Evolutionary conservation across 352 stramenopile genomes (phyloP).

Genomic region (Pythium utonaiense): DNA sequence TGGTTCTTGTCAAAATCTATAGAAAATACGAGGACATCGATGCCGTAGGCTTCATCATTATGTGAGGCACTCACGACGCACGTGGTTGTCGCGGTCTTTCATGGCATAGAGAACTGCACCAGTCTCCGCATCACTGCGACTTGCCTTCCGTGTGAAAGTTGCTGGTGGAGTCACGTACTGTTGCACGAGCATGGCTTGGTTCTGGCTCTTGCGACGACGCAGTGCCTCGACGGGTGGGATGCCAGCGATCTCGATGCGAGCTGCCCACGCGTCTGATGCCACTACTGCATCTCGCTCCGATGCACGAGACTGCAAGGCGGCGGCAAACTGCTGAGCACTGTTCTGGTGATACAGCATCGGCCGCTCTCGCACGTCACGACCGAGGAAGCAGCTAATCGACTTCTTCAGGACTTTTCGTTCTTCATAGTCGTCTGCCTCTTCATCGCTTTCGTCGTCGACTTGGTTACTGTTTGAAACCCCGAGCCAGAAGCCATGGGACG

Average conservation of each 20-base stretch:
- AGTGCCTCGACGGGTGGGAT: constrained; percentile 26
- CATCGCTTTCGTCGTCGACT: constrained; percentile 28
- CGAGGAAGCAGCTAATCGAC: constrained; percentile 43
- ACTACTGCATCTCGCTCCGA: constrained; percentile 22
- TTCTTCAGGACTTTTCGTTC: constrained; percentile 55
- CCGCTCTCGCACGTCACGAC: constrained; percentile 43
- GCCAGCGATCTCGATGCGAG: constrained; percentile 59
- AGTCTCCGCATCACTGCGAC: background rate
- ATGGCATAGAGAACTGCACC: background rate
- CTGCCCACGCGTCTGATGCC: constrained; percentile 36
- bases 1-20: background rate
- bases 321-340: constrained; percentile 21
- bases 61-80: constrained; percentile 15
- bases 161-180: constrained; percentile 8
- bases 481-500: constrained; percentile 14
- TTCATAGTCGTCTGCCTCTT: constrained; percentile 36
- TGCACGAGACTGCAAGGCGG: constrained; percentile 6
- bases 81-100: constrained; percentile 1
- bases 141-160: background rate
- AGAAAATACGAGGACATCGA: background rate
- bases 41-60: background rate
- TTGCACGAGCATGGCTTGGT: constrained; percentile 20
- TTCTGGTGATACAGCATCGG: constrained; percentile 29
- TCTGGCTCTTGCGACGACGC: constrained; percentile 15
- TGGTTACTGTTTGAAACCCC: constrained; percentile 13